Evolutionary conservation across 352 stramenopile species (phyloP).

Genomic region (Elongisporangium senticosum): DNA sequence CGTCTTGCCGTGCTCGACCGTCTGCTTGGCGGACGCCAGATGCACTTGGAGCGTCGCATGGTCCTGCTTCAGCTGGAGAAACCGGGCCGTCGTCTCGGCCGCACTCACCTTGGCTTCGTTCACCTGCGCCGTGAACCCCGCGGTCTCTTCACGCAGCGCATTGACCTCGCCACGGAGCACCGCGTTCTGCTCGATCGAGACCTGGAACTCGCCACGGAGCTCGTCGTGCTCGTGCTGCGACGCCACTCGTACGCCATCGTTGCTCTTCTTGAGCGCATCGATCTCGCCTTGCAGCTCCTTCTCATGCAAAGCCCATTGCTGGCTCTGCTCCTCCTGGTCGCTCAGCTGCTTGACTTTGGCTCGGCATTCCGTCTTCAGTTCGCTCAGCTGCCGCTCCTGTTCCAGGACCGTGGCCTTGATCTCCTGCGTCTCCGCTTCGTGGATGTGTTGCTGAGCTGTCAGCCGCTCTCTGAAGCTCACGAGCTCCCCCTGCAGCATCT

Average conservation of each 20-base stretch:
- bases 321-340: constrained; percentile 15
- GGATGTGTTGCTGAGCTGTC: not conserved
- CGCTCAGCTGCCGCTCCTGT: constrained; percentile 8
- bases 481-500: constrained; percentile 1
- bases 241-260: constrained; percentile 6
- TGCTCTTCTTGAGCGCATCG: constrained; percentile 15
- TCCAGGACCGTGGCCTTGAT: constrained; percentile 11
- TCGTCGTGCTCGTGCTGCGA: constrained; percentile 18
- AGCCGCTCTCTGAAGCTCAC: constrained; percentile 1
- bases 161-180: constrained; percentile 46
- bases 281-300: constrained; percentile 26
- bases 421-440: constrained; percentile 6
- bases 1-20: constrained; percentile 25
- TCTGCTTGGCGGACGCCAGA: constrained; percentile 22
- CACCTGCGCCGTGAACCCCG: constrained; percentile 30
- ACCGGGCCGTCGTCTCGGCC: constrained; percentile 33
- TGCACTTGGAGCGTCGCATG: constrained; percentile 47
- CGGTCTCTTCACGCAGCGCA: constrained; percentile 43
- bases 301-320: constrained; percentile 10
- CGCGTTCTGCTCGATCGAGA: constrained; percentile 28
- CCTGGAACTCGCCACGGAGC: constrained; percentile 17
- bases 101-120: constrained; percentile 28
- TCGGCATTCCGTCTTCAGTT: constrained; percentile 2
- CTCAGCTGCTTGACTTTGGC: constrained; percentile 7
- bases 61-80: constrained; percentile 60